These are phyloP conservation scores for Cercospora sp. DNA, from an alignment of 2,329 filamentous ascomycete genomes.

Conservation along the genomic window DNA sequence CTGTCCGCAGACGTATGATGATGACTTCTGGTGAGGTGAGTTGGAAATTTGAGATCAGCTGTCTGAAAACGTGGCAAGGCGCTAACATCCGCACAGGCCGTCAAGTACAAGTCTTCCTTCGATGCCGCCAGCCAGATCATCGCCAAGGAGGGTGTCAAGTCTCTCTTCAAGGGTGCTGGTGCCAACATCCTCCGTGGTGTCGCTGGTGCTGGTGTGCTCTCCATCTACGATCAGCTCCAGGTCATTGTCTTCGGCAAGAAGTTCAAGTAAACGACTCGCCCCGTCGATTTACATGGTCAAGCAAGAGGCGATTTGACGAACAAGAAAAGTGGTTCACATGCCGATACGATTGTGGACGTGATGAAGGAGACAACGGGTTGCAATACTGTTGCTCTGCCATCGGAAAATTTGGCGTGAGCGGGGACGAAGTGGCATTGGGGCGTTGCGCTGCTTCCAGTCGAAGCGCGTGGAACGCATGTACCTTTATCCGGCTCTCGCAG, in stretches of 20 bases:
- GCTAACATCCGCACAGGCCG: slow-evolving; percentile 64
- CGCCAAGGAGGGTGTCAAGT: slow-evolving; percentile 95
- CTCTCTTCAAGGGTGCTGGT: slow-evolving; percentile 99
- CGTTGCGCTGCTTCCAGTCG: slow-evolving; percentile 26
- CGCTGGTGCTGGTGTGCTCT: slow-evolving; percentile 99
- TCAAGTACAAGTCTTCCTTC: slow-evolving; percentile 98
- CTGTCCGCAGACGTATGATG: slow-evolving; percentile 99
- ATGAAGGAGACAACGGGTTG: slow-evolving; percentile 22
- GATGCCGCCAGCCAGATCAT: slow-evolving; percentile 96
- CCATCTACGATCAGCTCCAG: slow-evolving; percentile 99
- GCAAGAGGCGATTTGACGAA: slow-evolving; percentile 20
- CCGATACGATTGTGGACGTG: slow-evolving; percentile 36
- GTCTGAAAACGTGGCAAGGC: not conserved
- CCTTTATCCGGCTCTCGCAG: slow-evolving; percentile 36
- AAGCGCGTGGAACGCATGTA: slow-evolving; percentile 32
- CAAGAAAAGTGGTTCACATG: slow-evolving; percentile 32
- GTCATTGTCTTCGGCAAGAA: slow-evolving; percentile 99
- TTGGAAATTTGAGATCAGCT: slow-evolving; percentile 22
- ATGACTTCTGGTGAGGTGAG: slow-evolving; percentile 82
- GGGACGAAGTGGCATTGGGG: slow-evolving; percentile 23
- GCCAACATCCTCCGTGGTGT: slow-evolving; percentile 99
- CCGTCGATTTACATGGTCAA: slow-evolving; percentile 18
- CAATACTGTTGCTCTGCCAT: slow-evolving; percentile 27
- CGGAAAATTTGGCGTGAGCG: slow-evolving; percentile 23
- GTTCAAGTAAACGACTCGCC: slow-evolving; percentile 66